phyloP scores from a whole-genome alignment of 768 basidiomycete species.

The Phaeotremella skinneri region DNA sequence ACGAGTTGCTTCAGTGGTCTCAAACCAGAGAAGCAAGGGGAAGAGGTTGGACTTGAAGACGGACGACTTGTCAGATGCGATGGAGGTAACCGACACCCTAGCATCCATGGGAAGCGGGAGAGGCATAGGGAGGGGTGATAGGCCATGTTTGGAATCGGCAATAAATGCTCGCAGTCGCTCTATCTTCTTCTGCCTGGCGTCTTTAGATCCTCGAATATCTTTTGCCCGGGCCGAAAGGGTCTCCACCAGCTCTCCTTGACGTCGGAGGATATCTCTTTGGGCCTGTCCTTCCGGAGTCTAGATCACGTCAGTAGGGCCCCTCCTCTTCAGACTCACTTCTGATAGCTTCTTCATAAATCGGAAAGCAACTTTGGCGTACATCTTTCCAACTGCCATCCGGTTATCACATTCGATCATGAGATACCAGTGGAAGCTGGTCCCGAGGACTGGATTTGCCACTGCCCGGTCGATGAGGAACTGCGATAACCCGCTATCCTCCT shows the following conservation, averaged over 20 bases:
- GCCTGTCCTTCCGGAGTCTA: slow-evolving; percentile 63
- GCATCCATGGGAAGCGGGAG: slow-evolving; percentile 90
- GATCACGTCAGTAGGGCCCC: slow-evolving; percentile 53
- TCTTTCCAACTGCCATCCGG: slow-evolving; percentile 72
- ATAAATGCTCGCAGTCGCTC: slow-evolving; percentile 86
- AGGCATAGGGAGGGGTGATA: slow-evolving; percentile 67
- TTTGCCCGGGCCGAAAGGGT: slow-evolving; percentile 79
- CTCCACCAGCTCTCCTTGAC: slow-evolving; percentile 86
- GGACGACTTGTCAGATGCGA: slow-evolving; percentile 85
- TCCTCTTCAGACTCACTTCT: slow-evolving; percentile 60
- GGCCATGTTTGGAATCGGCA: slow-evolving; percentile 77
- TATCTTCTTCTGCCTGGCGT: slow-evolving; percentile 93
- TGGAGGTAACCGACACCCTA: slow-evolving; percentile 75
- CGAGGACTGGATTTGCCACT: slow-evolving; percentile 75
- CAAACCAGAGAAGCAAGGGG: slow-evolving; percentile 86
- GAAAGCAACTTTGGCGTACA: slow-evolving; percentile 88
- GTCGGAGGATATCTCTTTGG: slow-evolving; percentile 79
- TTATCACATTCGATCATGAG: slow-evolving; percentile 91
- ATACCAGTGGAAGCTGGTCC: slow-evolving; percentile 95
- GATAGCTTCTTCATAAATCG: slow-evolving; percentile 84
- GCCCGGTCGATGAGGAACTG: slow-evolving; percentile 87
- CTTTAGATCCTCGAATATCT: slow-evolving; percentile 84
- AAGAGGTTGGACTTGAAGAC: slow-evolving; percentile 97
- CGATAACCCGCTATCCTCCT: slow-evolving; percentile 87
- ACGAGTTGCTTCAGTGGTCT: slow-evolving; percentile 63